Base-by-base conservation (phyloP, 75 land plant species). In the Sequoia sempervirens region DNA sequence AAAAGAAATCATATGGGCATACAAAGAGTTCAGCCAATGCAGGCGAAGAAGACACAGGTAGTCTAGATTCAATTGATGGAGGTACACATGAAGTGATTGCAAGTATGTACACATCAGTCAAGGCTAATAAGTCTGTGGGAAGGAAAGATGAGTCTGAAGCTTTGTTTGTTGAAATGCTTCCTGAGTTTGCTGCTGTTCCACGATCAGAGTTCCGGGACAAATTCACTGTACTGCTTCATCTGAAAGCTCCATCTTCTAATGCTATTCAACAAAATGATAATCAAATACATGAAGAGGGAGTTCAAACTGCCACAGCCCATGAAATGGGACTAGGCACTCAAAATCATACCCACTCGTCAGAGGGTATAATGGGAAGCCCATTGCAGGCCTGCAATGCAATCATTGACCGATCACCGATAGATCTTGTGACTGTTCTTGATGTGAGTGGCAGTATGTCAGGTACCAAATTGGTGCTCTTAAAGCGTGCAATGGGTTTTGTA, bases 401-500 rank as follows among this genome's bases (percentile, higher is more conserved):
- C 45, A 83, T 8, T 32, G 36, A 73, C 37, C 36, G 85, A n/a
- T 70, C 82, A n/a, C 86, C 87, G 72, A 85, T 95, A 47, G 97
- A 95, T 79, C 85, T 95, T 34, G 97, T 93, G 58, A 90, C 95
- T 47, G 95, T 93, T 74, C 90, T 95, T 26, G 97, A 95, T 81
- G 91, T 92, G 34, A 90, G 97, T 83, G 91, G 88, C 46, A 91
- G 92, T 85, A 95, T 95, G 97, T 82, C 86, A 52, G 94, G 94
- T 46, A 83, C 88, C 56, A 95, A 95, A 87, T 80, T 95, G 54
- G 88, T 86, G 28, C 91, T 93, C 87, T 89, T 95, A 46, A 91
- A 93, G 82, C 89, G 94, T 26, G 94, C 97, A 46, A 91, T 95
- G 94, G 88, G 89, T 15, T 84, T 93, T 70, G 92, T 95, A 36